These are phyloP conservation scores for Lodderomyces orthopsilosis DNA, from an alignment of 1,139 yeast species.

Conservation along the genomic window DNA sequence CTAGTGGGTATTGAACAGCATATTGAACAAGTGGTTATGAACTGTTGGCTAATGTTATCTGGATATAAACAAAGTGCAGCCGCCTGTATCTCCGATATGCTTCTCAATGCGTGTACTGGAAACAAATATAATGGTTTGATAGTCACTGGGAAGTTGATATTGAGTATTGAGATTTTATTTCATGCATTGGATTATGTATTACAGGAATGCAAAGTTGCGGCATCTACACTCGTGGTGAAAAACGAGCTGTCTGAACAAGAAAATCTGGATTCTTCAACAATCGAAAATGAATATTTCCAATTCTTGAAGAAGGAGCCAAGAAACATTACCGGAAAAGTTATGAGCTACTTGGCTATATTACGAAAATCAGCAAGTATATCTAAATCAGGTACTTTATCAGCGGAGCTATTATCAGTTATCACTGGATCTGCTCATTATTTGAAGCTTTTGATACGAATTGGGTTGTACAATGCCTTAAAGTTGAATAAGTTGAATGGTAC, in stretches of 20 bases:
- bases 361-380: conserved; percentile 51
- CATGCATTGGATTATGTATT: conserved; percentile 63
- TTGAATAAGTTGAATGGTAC: conserved; percentile 59
- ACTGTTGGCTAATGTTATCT: conserved; percentile 85
- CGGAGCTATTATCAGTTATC: conserved; percentile 68
- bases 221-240: not conserved
- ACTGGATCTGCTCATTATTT: conserved; percentile 93
- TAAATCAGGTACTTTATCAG: conserved; percentile 58
- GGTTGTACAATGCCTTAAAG: conserved; percentile 71
- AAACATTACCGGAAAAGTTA: conserved; percentile 73
- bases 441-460: conserved; percentile 78
- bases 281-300: conserved; percentile 25
- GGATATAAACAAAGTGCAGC: conserved; percentile 94
- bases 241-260: conserved; percentile 5
- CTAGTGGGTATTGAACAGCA: conserved; percentile 59
- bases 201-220: conserved; percentile 12
- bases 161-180: conserved; percentile 75
- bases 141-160: conserved; percentile 71
- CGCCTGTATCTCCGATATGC: conserved; percentile 87
- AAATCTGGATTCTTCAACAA: conserved; percentile 16
- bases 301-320: conserved; percentile 74
- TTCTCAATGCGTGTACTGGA: conserved; percentile 77
- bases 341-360: conserved; percentile 73
- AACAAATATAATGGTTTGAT: conserved; percentile 68
- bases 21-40: conserved; percentile 67